These are phyloP conservation scores for Achaetomiella virescens DNA, from an alignment of 495 filamentous ascomycete species.

Conservation along the genomic window DNA sequence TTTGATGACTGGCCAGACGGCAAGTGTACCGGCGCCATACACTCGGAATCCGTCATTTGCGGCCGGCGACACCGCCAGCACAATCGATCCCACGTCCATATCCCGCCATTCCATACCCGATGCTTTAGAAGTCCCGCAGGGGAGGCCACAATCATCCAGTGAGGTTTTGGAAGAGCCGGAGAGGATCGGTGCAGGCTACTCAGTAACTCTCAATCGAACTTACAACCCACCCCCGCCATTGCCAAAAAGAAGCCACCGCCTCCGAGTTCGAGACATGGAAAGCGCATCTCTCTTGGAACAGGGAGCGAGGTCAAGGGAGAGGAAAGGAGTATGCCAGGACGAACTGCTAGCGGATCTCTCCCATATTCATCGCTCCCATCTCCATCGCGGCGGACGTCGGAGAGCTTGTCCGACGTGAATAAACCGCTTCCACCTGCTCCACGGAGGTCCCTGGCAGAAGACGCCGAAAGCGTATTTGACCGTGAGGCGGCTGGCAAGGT, in stretches of 20 bases:
- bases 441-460: conserved; percentile 35
- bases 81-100: conserved; percentile 42
- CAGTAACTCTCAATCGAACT: conserved; percentile 15
- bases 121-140: conserved; percentile 26
- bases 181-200: conserved; percentile 28
- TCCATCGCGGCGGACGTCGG: conserved; percentile 4
- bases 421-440: conserved; percentile 44
- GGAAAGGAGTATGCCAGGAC: too few relatives aligned
- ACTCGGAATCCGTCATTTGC: not conserved
- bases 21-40: conserved; percentile 14
- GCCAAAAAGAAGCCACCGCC: conserved; percentile 39
- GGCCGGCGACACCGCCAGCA: conserved; percentile 38
- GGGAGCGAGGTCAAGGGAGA: conserved; percentile 6
- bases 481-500: conserved; percentile 42
- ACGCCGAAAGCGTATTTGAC: conserved; percentile 37
- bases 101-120: conserved; percentile 44
- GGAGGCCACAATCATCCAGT: conserved; percentile 44
- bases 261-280: conserved; percentile 60
- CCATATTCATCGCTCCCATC: conserved; percentile 1
- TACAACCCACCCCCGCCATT: conserved; percentile 6
- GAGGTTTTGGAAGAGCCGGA: conserved; percentile 38
- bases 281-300: conserved; percentile 48
- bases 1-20: conserved; percentile 52
- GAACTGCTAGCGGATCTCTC: not conserved
- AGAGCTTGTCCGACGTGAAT: conserved; percentile 41